These are phyloP conservation scores for Paspalum notatum DNA, from an alignment of 176 grass and related monocot genomes.

Conservation along the genomic window DNA sequence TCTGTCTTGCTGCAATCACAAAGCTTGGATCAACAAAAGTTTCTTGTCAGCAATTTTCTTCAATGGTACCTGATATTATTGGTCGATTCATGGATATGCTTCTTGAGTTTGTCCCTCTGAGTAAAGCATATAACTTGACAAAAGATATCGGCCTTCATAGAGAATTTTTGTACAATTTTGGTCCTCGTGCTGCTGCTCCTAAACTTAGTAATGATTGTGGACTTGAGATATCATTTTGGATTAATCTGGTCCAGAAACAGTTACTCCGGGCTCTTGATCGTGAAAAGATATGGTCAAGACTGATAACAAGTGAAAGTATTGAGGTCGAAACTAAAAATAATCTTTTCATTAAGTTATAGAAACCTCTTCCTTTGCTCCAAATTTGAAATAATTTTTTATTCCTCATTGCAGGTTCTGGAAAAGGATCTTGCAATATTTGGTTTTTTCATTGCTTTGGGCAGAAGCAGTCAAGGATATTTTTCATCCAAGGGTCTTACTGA, in stretches of 20 bases:
- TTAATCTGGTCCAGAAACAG: slow-evolving; percentile 85
- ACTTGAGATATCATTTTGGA: slow-evolving; percentile 88
- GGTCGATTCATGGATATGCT: slow-evolving; percentile 95
- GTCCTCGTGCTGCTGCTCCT: slow-evolving; percentile 71
- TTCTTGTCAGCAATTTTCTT: slow-evolving; percentile 89
- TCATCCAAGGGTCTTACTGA: slow-evolving; percentile 72
- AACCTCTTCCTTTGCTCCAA: slow-evolving; percentile 15
- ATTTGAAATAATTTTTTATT: slow-evolving; percentile 30
- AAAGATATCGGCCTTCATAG: slow-evolving; percentile 89
- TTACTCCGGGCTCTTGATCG: slow-evolving; percentile 79
- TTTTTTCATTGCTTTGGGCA: slow-evolving; percentile 99
- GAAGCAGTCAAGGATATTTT: slow-evolving; percentile 86
- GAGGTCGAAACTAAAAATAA: slow-evolving; percentile 66
- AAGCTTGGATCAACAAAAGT: slow-evolving; percentile 97
- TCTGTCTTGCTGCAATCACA: slow-evolving; percentile 89
- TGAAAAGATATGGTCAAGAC: slow-evolving; percentile 99
- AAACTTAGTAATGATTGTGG: slow-evolving; percentile 65
- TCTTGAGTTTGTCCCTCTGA: slow-evolving; percentile 84
- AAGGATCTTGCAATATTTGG: slow-evolving; percentile 98
- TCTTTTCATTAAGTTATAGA: slow-evolving; percentile 18
- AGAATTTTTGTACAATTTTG: slow-evolving; percentile 94
- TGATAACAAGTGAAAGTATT: slow-evolving; percentile 99
- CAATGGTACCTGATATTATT: slow-evolving; percentile 80
- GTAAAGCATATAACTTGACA: slow-evolving; percentile 77
- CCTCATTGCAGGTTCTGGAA: slow-evolving; percentile 84